Conservation (phyloP, 306 rosid species). For the Lotus japonicus region DNA sequence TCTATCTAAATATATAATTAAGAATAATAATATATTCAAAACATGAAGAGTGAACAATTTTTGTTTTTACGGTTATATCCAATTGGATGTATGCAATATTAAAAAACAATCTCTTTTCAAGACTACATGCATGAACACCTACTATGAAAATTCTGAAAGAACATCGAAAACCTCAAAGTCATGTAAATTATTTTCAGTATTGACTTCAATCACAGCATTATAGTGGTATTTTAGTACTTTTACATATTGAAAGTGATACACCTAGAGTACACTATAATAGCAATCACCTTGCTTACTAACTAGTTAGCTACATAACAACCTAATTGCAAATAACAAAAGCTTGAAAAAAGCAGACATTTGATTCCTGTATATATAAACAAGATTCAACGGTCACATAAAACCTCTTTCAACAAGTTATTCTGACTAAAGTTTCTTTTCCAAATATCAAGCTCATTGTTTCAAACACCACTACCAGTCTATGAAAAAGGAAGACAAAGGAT, state of each 20-base stretch:
- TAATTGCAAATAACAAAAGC: conserved; percentile 1
- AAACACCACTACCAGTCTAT: conserved; percentile 1
- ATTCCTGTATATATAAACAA: background rate
- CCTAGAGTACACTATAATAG: background rate
- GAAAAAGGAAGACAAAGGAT: conserved; percentile 14
- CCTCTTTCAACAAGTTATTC: conserved; percentile 7
- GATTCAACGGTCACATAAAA: background rate
- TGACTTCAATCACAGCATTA: background rate
- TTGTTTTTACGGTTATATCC: background rate
- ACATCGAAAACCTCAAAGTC: background rate
- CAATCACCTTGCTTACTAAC: background rate
- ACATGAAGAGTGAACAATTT: background rate
- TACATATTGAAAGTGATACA: background rate
- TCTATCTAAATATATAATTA: background rate
- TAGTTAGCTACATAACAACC: background rate
- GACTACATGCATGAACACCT: conserved; percentile 2
- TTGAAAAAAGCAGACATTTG: background rate
- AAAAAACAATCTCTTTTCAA: background rate
- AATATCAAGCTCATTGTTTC: background rate
- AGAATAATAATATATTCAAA: background rate
- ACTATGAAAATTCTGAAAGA: conserved; percentile 3
- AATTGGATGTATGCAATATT: background rate
- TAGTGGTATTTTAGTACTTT: background rate
- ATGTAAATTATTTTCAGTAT: background rate
- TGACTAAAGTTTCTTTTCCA: background rate